Base-by-base conservation (phyloP, 1,139 yeast species). In the Suzukiozyma palmioleophila region DNA sequence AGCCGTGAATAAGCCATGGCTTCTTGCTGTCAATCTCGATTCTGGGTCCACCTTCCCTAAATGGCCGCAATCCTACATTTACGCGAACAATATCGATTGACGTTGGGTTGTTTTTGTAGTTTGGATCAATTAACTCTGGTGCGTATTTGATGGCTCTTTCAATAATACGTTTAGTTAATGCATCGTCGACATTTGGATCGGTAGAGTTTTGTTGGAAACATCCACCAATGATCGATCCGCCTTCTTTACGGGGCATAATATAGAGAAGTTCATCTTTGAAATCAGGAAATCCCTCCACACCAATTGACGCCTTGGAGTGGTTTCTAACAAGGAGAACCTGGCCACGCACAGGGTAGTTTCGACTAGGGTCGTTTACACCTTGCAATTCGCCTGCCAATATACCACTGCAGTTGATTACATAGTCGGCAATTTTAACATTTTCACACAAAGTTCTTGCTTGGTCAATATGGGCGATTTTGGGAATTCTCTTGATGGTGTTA, bases 201-300 rank as follows among this genome's bases (percentile, higher is more conserved):
- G 52, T 52, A 30, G 54, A 56, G 26, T 60, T 47, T 1, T 45
- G 48, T 13, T 56, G 48, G 46, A 70, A 68, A 45, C 76, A 67
- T 1, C 81, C 81, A 1, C 81, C 81, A 37, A 76, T 64, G 24
- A 75, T 69, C 16, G 71, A 59, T 2, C 79, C 81, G 11, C 81
- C 81, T 52, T 76, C 81, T 42, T 67, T 66, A 36, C 81, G 54
- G 6, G 81, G 81, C 68, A 75, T 68, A 13, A 72, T 54, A 46
- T 76, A 76, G 24, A 75, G 54, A 45, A 55, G 45, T 45, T 75
- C 80, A 36, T 63, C 47, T 1, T 61, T 59, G 24, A 49, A 48
- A 0, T 56, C 62, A 3, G 69, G 62, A 35, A 60, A 58, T 5
- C 64, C 61, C 6, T 60, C 54, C 8, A 70, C 69, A 12, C 57